These are phyloP conservation scores for Margaritispora aquatica DNA, from an alignment of 495 filamentous ascomycete genomes.

Conservation along the genomic window DNA sequence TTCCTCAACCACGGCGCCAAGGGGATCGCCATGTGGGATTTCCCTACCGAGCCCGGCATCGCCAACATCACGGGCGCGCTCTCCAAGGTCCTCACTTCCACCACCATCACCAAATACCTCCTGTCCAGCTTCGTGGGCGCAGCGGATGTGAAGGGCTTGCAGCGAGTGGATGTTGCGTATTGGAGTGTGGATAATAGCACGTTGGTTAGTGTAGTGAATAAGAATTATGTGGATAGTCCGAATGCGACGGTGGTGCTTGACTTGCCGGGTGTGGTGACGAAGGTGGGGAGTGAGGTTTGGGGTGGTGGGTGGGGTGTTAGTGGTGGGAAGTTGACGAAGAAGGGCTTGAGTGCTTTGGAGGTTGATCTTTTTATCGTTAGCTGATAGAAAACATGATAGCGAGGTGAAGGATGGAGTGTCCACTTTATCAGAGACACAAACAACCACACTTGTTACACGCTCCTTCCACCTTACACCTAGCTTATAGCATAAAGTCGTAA, in stretches of 20 bases:
- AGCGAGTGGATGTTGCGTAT: slow-evolving; percentile 33
- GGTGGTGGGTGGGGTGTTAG: slow-evolving; percentile 3
- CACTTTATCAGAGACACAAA: background rate
- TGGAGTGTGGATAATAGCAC: slow-evolving; percentile 30
- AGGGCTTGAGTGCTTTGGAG: slow-evolving; percentile 7
- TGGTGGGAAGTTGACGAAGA: slow-evolving; percentile 5
- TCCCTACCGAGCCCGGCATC: slow-evolving; percentile 36
- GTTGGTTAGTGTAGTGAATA: slow-evolving; percentile 38
- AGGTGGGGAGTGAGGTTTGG: background rate
- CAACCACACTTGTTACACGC: too few species aligned
- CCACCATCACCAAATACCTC: slow-evolving; percentile 34
- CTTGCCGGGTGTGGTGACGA: background rate
- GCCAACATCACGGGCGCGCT: slow-evolving; percentile 36
- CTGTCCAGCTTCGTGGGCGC: slow-evolving; percentile 27
- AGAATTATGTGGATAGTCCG: slow-evolving; percentile 1
- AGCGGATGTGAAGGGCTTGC: slow-evolving; percentile 4
- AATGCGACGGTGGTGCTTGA: slow-evolving; percentile 4
- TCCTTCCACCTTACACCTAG: too few species aligned
- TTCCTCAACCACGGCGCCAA: slow-evolving; percentile 56
- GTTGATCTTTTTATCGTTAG: slow-evolving; percentile 11
- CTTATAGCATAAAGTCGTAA: too few species aligned
- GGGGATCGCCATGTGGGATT: slow-evolving; percentile 42
- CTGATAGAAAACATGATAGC: background rate
- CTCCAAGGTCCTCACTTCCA: slow-evolving; percentile 33
- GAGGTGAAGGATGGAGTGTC: background rate